A percentile compares a stretch with the other conserved stretches of the same genome.
These are phyloP conservation scores for Diaporthe citrichinensis DNA, from an alignment of 2,329 filamentous ascomycete species.

Conservation along the genomic window DNA sequence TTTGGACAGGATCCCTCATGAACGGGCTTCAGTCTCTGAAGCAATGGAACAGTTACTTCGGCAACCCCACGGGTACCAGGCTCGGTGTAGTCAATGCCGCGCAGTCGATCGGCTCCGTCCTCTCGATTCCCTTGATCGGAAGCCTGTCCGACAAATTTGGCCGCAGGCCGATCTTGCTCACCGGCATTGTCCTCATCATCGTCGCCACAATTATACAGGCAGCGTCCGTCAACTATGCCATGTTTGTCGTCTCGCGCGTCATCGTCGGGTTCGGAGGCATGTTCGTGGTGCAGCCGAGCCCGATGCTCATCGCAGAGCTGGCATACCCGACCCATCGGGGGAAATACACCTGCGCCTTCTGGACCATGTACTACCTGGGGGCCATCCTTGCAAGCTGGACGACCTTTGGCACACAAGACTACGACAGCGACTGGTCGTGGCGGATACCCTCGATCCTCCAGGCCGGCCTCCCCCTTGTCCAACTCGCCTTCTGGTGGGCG, in stretches of 20 bases:
- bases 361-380: slow-evolving; percentile 54
- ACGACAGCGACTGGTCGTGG: slow-evolving; percentile 48
- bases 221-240: slow-evolving; percentile 52
- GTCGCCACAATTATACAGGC: slow-evolving; percentile 55
- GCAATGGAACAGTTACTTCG: slow-evolving; percentile 52
- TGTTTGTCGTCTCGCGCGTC: slow-evolving; percentile 43
- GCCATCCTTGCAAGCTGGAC: slow-evolving; percentile 56
- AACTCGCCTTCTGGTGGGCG: slow-evolving; percentile 49
- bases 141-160: slow-evolving; percentile 49
- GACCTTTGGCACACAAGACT: slow-evolving; percentile 51
- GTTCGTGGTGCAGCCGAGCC: slow-evolving; percentile 56
- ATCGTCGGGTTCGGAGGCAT: slow-evolving; percentile 47
- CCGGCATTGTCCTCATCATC: slow-evolving; percentile 53
- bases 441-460: slow-evolving; percentile 50
- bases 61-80: slow-evolving; percentile 48
- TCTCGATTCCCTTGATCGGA: slow-evolving; percentile 56
- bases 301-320: slow-evolving; percentile 53
- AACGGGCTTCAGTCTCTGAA: slow-evolving; percentile 57
- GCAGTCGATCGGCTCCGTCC: slow-evolving; percentile 49
- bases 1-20: slow-evolving; percentile 51
- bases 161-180: slow-evolving; percentile 41
- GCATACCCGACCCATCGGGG: slow-evolving; percentile 53
- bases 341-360: slow-evolving; percentile 51
- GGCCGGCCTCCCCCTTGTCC: slow-evolving; percentile 55
- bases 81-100: slow-evolving; percentile 51